These are phyloP conservation scores for Cordyceps farinosa DNA, from an alignment of 2,329 filamentous ascomycete genomes.

Conservation along the genomic window DNA sequence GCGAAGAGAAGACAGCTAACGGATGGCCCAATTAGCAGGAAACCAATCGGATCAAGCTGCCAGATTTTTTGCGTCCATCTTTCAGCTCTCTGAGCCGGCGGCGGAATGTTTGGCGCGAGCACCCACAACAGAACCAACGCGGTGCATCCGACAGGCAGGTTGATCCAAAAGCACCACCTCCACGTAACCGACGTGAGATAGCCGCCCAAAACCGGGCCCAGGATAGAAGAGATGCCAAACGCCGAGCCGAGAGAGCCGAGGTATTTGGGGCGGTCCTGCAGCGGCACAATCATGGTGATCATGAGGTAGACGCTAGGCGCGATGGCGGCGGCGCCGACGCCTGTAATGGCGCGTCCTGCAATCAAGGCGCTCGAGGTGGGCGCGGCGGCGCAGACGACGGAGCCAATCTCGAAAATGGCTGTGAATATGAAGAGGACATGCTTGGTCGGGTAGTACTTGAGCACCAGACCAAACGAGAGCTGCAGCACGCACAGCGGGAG, in stretches of 20 bases:
- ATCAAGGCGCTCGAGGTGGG: constrained; percentile 17
- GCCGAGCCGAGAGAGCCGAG: constrained; percentile 24
- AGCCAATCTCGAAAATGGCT: constrained; percentile 18
- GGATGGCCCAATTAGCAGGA: constrained; percentile 37
- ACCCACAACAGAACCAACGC: constrained; percentile 27
- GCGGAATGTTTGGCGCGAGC: constrained; percentile 33
- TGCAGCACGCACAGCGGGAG: constrained; percentile 26
- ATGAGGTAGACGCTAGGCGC: constrained; percentile 42
- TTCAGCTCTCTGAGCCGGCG: constrained; percentile 19
- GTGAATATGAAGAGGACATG: constrained; percentile 14
- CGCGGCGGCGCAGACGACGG: constrained; percentile 18
- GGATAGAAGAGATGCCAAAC: constrained; percentile 25
- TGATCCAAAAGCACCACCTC: constrained; percentile 32
- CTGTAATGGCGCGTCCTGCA: constrained; percentile 34
- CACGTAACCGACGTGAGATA: constrained; percentile 26
- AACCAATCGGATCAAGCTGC: constrained; percentile 42
- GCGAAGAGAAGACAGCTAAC: constrained; percentile 39
- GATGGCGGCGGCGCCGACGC: constrained; percentile 41
- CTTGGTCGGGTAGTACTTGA: constrained; percentile 18
- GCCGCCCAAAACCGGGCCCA: constrained; percentile 26
- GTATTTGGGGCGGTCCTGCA: constrained; percentile 23
- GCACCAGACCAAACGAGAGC: constrained; percentile 17
- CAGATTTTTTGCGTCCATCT: constrained; percentile 36
- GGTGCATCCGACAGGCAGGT: constrained; percentile 28
- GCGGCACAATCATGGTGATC: constrained; percentile 34